Evolutionary conservation across 1,284 basidiomycete genomes (phyloP).

Genomic region (Neonothopanus nambi): DNA sequence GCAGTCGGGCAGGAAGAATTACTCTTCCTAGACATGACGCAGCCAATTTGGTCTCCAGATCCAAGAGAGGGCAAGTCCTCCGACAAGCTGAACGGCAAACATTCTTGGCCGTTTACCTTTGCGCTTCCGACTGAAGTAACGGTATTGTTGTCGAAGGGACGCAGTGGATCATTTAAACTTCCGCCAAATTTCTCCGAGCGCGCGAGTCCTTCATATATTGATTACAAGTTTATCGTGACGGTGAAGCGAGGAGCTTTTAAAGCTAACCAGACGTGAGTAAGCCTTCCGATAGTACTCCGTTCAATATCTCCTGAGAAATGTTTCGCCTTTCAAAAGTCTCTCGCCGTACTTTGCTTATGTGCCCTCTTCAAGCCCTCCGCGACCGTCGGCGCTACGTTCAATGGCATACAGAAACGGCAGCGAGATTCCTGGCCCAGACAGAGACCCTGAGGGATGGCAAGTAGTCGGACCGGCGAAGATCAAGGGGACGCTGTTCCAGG

Average conservation of each 20-base stretch:
- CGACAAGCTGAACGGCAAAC: slow-evolving; percentile 30
- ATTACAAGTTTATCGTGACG: slow-evolving; percentile 49
- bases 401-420: slow-evolving; percentile 45
- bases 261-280: slow-evolving; percentile 40
- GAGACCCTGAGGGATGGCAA: slow-evolving; percentile 52
- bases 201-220: slow-evolving; percentile 45
- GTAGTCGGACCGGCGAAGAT: slow-evolving; percentile 35
- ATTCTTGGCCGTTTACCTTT: slow-evolving; percentile 49
- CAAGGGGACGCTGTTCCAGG: slow-evolving; percentile 45
- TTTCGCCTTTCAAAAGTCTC: slow-evolving; percentile 26
- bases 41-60: slow-evolving; percentile 37
- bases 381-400: slow-evolving; percentile 47
- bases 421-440: slow-evolving; percentile 42
- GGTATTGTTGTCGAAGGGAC: slow-evolving; percentile 30
- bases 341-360: slow-evolving; percentile 40
- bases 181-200: slow-evolving; percentile 52
- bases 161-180: slow-evolving; percentile 33
- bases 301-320: neutral
- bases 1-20: slow-evolving; percentile 46
- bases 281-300: neutral
- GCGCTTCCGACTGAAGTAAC: slow-evolving; percentile 41
- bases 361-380: slow-evolving; percentile 39
- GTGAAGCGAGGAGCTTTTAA: slow-evolving; percentile 46
- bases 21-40: slow-evolving; percentile 39
- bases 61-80: slow-evolving; percentile 34